Evolutionary conservation across 768 basidiomycete genomes (phyloP), one percentile per base, ranked within the genome.

Genomic region (Boletus rufocinnamomeus): DNA sequence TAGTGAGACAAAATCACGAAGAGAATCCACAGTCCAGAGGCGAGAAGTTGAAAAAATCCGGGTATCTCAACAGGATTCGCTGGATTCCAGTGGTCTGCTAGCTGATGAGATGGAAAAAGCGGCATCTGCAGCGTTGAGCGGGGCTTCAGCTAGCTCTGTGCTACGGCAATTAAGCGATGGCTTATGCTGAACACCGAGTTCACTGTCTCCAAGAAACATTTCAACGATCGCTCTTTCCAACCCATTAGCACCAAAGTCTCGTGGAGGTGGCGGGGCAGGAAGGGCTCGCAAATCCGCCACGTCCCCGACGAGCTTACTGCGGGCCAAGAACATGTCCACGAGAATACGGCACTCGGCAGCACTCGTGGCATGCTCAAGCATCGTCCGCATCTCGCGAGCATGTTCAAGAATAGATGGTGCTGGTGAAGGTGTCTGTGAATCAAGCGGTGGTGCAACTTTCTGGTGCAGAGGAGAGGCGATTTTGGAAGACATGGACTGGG

Each of bases 331-430:
- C 78, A 93, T 89, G 61, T 92, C 88, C 30, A 93, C 79, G 56
- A 95, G 85, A 44, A 95, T 77, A 51, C 90, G 89, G 69, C 93
- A 94, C 76, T 96, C 94, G 59, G 88, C 85, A 47, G 83, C 89
- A 44, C 80, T 85, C 2, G 88, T 87, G 16, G 93, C 92, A 50
- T 76, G 82, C 10, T 81, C 72, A 19, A 95, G 73, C 56, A 90
- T 77, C 21, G 79, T 78, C 34, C 89, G 85, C 75, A 96, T 82
- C 51, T 92, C 87, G 13, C 78, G 75, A 27, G 86, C 81, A 56
- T 86, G 69, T 41, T 79, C 76, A 40, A 79, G 63, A 23, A 84
- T 58, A 40, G 73, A 62, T 19, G 37, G 71, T 28, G 56, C 70
- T 44, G 58, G 69, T 41, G 59, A 60, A 25, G 49, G 65, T 32